These are phyloP conservation scores for Fraxinus angustifolia DNA, from an alignment of 305 asterid genomes.

Conservation along the genomic window DNA sequence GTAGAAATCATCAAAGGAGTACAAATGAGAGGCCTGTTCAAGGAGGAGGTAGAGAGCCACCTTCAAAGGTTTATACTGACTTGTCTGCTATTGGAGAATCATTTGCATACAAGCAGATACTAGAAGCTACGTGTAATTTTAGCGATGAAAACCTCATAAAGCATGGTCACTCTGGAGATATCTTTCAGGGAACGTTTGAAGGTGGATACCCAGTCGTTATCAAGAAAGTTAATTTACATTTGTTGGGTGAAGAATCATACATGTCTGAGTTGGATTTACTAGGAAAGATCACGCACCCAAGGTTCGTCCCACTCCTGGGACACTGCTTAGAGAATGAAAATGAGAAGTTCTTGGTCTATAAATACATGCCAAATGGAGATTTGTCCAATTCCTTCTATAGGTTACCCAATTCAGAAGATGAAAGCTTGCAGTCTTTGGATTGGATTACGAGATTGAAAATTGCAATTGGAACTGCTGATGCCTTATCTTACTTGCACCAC, in stretches of 20 bases:
- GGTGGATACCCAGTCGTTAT: slow-evolving; percentile 45
- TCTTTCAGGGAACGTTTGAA: slow-evolving; percentile 49
- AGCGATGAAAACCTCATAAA: slow-evolving; percentile 47
- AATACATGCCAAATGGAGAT: slow-evolving; percentile 64
- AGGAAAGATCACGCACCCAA: slow-evolving; percentile 41
- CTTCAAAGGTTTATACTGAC: slow-evolving; percentile 20
- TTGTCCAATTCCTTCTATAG: slow-evolving; percentile 49
- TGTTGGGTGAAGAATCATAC: slow-evolving; percentile 30
- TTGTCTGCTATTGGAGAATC: slow-evolving; percentile 41
- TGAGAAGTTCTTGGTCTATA: slow-evolving; percentile 58
- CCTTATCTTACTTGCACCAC: slow-evolving; percentile 66
- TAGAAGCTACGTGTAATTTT: slow-evolving; percentile 50
- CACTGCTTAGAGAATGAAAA: slow-evolving; percentile 58
- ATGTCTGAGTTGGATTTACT: slow-evolving; percentile 53
- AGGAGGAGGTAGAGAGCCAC: slow-evolving; percentile 25
- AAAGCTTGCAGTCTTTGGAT: slow-evolving; percentile 54
- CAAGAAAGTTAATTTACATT: slow-evolving; percentile 50
- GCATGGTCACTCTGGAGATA: slow-evolving; percentile 64
- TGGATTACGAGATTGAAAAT: slow-evolving; percentile 85
- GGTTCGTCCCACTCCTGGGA: slow-evolving; percentile 62
- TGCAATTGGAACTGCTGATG: slow-evolving; percentile 82
- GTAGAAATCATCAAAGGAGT: slow-evolving; percentile 15
- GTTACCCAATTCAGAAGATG: slow-evolving; percentile 26
- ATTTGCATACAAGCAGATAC: slow-evolving; percentile 47
- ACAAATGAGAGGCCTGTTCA: slow-evolving; percentile 22